phyloP scores from a whole-genome alignment of 306 rosid species.

The Cicer cuneatum region DNA sequence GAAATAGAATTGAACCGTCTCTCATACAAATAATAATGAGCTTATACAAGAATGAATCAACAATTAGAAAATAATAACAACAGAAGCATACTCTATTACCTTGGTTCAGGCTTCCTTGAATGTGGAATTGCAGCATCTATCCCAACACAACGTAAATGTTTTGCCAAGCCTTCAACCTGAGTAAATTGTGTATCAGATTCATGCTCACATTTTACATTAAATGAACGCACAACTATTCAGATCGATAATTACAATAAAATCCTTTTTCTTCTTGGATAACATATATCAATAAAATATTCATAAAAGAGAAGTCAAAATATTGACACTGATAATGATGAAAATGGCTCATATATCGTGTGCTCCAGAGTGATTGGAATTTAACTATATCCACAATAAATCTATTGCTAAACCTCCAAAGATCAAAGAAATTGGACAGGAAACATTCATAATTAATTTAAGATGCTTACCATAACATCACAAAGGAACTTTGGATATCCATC shows the following conservation, averaged over 20 bases:
- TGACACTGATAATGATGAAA: constrained; percentile 27
- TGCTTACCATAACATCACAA: constrained; percentile 88
- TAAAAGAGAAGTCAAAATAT: constrained; percentile 21
- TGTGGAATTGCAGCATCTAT: constrained; percentile 86
- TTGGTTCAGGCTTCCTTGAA: constrained; percentile 82
- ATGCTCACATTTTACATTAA: constrained; percentile 29
- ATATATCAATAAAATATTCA: constrained; percentile 29
- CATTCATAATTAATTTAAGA: constrained; percentile 31
- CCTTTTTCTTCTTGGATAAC: constrained; percentile 4
- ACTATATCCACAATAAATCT: constrained; percentile 26
- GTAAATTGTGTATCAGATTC: constrained; percentile 45
- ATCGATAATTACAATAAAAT: constrained; percentile 32
- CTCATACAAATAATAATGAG: constrained; percentile 28
- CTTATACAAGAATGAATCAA: constrained; percentile 37
- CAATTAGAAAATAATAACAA: constrained; percentile 20
- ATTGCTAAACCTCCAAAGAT: constrained; percentile 10
- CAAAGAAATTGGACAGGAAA: constrained; percentile 22
- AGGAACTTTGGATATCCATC: constrained; percentile 86
- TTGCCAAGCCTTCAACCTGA: constrained; percentile 97
- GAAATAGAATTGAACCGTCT: constrained; percentile 32
- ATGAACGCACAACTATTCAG: constrained; percentile 35
- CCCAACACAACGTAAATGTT: constrained; percentile 94
- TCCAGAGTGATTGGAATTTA: constrained; percentile 32
- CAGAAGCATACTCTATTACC: constrained; percentile 54
- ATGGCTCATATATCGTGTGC: constrained; percentile 12